These are phyloP conservation scores for Santalum album DNA, from an alignment of 164 flowering plant genomes.

Conservation along the genomic window DNA sequence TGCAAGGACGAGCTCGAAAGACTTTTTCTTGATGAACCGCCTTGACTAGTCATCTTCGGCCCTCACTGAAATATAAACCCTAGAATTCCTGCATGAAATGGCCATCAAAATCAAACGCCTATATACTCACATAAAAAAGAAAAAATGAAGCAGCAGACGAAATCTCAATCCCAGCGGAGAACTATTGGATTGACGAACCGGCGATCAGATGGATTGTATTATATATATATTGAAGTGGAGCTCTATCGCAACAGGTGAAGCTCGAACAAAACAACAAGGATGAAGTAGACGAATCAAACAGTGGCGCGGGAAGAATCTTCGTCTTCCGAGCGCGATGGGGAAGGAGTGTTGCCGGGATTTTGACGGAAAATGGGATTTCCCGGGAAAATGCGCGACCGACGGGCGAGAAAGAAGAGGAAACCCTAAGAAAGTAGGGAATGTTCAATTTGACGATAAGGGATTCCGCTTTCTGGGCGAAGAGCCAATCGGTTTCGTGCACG, in stretches of 20 bases:
- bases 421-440: slow-evolving; percentile 10
- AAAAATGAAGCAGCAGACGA: too few species aligned
- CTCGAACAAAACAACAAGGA: too few species aligned
- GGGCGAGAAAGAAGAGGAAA: slow-evolving; percentile 3
- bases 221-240: too few species aligned
- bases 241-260: too few species aligned
- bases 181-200: too few species aligned
- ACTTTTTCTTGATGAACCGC: slow-evolving; percentile 55
- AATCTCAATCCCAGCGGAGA: too few species aligned
- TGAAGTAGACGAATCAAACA: background rate
- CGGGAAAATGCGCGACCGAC: slow-evolving; percentile 24
- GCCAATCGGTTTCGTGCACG: slow-evolving; percentile 15
- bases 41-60: slow-evolving; percentile 41
- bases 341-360: slow-evolving; percentile 16
- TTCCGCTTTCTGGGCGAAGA: background rate
- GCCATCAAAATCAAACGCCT: background rate
- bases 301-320: background rate
- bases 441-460: background rate
- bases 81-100: background rate
- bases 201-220: too few species aligned
- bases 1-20: slow-evolving; percentile 21
- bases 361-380: slow-evolving; percentile 11
- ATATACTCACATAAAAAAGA: too few species aligned
- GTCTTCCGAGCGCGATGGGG: background rate
- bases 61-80: background rate